phyloP scores from a whole-genome alignment of 2,329 filamentous ascomycete genomes.

The Monilinia laxa region DNA sequence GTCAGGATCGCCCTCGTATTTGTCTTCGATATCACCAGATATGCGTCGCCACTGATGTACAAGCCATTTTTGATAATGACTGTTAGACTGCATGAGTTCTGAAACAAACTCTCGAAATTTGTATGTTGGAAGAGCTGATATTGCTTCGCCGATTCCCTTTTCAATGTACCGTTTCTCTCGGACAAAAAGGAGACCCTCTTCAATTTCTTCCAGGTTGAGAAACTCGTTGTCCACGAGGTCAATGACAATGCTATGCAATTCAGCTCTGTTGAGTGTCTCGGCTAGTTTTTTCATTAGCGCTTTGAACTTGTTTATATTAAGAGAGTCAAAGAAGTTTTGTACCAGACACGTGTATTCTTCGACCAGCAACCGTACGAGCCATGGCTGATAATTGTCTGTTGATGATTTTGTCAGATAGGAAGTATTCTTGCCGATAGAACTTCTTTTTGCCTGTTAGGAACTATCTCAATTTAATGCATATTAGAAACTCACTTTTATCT shows the following conservation, averaged over 20 bases:
- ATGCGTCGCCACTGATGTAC: background rate
- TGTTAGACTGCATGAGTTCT: background rate
- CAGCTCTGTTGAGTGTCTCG: background rate
- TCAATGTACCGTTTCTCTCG: background rate
- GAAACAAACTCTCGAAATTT: background rate
- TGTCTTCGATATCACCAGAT: background rate
- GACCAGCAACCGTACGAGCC: background rate
- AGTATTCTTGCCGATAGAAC: background rate
- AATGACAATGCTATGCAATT: background rate
- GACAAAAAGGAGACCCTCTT: background rate
- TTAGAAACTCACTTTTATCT: background rate
- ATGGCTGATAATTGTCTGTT: background rate
- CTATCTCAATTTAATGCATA: background rate
- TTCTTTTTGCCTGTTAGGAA: too few relatives aligned
- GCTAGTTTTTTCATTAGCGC: background rate
- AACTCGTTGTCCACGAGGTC: background rate
- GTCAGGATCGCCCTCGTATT: background rate
- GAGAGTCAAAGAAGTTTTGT: too few relatives aligned
- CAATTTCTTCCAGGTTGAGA: background rate
- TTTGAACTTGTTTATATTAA: background rate
- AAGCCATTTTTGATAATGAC: background rate
- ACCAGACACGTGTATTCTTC: background rate
- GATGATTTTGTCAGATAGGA: background rate
- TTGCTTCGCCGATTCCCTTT: background rate
- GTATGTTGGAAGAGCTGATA: background rate